These are phyloP conservation scores for Scheffersomyces illinoinensis DNA, from an alignment of 1,139 yeast genomes.

Conservation along the genomic window DNA sequence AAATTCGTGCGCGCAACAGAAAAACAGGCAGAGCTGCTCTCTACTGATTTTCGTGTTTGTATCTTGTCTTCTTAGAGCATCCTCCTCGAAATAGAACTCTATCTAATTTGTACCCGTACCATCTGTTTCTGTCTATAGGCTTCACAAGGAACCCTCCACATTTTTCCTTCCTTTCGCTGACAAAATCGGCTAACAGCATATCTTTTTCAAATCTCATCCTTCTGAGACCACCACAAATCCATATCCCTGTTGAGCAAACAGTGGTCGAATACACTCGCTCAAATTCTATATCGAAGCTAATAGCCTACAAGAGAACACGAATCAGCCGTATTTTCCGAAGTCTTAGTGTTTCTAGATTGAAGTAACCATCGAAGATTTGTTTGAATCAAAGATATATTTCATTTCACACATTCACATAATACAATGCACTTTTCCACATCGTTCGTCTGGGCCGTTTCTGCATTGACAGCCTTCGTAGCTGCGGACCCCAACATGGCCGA, in stretches of 20 bases:
- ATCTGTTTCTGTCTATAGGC: background rate
- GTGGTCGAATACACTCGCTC: background rate
- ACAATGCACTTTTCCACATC: background rate
- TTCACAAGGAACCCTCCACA: background rate
- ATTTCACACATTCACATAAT: background rate
- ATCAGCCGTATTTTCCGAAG: background rate
- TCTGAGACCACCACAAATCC: background rate
- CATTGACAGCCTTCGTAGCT: conserved; percentile 4
- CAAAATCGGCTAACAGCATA: background rate
- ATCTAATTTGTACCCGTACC: background rate
- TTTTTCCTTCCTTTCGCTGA: background rate
- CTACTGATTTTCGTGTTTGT: background rate
- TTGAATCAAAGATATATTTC: background rate
- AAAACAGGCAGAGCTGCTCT: background rate
- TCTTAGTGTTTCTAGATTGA: background rate
- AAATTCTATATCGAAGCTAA: too few relatives aligned
- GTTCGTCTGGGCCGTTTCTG: conserved; percentile 3
- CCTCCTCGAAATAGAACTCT: background rate
- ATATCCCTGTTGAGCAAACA: background rate
- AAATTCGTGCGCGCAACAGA: background rate
- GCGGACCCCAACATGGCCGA: conserved; percentile 30
- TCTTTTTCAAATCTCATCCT: background rate
- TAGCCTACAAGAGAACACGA: background rate
- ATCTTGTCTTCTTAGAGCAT: background rate
- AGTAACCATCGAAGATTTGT: background rate